These are phyloP conservation scores for Lentinula sp. DNA, from an alignment of 768 basidiomycete species.

Conservation along the genomic window DNA sequence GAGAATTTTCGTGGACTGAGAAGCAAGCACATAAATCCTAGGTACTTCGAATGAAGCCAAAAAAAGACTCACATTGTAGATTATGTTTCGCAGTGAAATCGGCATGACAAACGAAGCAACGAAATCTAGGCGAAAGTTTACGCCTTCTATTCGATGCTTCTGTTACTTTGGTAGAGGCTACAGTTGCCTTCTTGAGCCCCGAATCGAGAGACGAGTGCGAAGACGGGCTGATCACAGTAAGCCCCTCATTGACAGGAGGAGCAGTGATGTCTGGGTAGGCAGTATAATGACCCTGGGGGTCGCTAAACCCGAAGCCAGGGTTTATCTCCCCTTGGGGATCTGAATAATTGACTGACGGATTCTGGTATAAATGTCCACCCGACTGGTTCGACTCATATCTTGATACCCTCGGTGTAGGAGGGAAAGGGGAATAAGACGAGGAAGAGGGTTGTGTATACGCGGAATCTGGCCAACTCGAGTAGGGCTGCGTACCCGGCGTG, in stretches of 20 bases:
- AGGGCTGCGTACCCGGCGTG: not conserved
- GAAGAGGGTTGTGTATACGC: not conserved
- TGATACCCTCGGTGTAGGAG: not conserved
- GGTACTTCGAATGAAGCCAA: not conserved
- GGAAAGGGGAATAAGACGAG: not conserved
- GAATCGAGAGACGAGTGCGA: not conserved
- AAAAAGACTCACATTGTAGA: not conserved
- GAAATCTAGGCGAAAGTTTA: not conserved
- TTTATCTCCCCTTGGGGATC: not conserved
- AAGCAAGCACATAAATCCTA: not conserved
- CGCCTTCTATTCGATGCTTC: not conserved
- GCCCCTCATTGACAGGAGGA: not conserved
- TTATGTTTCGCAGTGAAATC: conserved; percentile 2
- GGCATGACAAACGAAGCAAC: not conserved
- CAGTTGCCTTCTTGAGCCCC: not conserved
- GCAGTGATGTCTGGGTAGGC: not conserved
- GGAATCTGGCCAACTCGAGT: not conserved
- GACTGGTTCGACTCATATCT: not conserved
- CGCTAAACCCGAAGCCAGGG: not conserved
- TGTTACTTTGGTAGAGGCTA: not conserved
- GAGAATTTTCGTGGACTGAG: not conserved
- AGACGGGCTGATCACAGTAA: not conserved
- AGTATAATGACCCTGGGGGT: not conserved
- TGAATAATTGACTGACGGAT: not conserved
- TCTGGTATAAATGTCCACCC: not conserved